Base-by-base conservation (phyloP, 2,329 filamentous ascomycete genomes). In the Xylaria sp. region DNA sequence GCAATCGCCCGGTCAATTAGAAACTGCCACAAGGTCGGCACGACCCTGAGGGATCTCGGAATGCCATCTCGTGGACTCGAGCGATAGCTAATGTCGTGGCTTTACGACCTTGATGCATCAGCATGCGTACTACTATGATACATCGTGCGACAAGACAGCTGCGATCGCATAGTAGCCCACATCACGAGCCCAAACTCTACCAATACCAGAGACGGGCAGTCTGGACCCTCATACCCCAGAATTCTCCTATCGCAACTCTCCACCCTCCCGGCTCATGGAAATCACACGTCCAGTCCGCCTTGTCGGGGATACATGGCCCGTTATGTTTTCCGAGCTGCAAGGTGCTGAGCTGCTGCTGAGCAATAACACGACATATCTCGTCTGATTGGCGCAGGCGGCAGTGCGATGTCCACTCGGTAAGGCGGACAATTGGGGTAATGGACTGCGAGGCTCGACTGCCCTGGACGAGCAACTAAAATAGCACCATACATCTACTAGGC, bases 1-100 rank as follows among this genome's bases (percentile, higher is more conserved):
- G 45, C 17, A 45, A 45, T 33, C 4, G 40, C 38, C n/a, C 46
- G 51, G 23, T 57, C 62, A 65, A 61, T 64, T 53, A 61, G 58
- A 53, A 11, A 46, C 17, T 38, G 62, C 59, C 59, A 62, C 59
- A 62, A 62, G 37, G 56, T 54, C 31, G 17, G 38, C 42, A 23
- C 31, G 28, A 33, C 19, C 42, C 28, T 51, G 15, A 43, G 38
- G 31, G 47, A 12, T 38, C n/a, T 60, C 5, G 21, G 53, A 33
- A 51, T 51, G 49, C 23, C 33, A 25, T 51, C 33, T 45, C 40
- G 52, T 57, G 4, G 40, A 50, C 45, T 25, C 31, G 55, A 43
- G 23, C 55, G n/a, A 45, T 47, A 42, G 43, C 45, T 50, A 42
- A 50, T 21, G 43, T 38, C 28, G 61, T 64, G 52, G 35, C 42